Conservation (phyloP, 139 green algal genomes). For the Pseudopediastrum boryanum region DNA sequence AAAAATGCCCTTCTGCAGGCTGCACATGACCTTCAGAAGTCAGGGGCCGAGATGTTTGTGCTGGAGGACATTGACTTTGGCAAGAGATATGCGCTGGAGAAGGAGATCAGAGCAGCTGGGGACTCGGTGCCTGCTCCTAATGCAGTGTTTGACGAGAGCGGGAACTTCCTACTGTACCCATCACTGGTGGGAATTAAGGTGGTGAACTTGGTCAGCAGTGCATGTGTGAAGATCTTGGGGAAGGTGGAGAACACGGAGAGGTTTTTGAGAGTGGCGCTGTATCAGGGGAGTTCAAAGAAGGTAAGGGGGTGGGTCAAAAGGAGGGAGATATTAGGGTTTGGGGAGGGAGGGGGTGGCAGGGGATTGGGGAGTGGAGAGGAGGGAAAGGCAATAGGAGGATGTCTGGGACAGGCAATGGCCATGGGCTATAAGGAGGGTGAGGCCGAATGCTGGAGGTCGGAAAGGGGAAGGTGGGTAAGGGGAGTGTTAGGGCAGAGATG, state of each 20-base stretch:
- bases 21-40: slow-evolving; percentile 83
- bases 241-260: slow-evolving; percentile 96
- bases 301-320: too few relatives aligned
- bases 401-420: too few relatives aligned
- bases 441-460: too few relatives aligned
- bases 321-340: too few relatives aligned
- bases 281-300: slow-evolving; percentile 63
- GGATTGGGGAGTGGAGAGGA: too few relatives aligned
- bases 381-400: too few relatives aligned
- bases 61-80: slow-evolving; percentile 94
- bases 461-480: too few relatives aligned
- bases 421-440: too few relatives aligned
- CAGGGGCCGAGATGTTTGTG: slow-evolving; percentile 39
- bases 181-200: slow-evolving; percentile 95
- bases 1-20: too few relatives aligned
- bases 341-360: too few relatives aligned
- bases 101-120: slow-evolving; percentile 34
- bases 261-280: slow-evolving; percentile 91
- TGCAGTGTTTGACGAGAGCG: slow-evolving; percentile 92
- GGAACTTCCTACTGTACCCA: slow-evolving; percentile 92
- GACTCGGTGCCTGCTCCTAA: slow-evolving; percentile 63
- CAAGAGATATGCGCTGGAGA: slow-evolving; percentile 37
- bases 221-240: slow-evolving; percentile 77
- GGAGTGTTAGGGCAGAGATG: too few relatives aligned
- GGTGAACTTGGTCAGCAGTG: slow-evolving; percentile 92